Evolutionary conservation across 2,329 filamentous ascomycete species (phyloP), one percentile per base, ranked within the genome.

Genomic region (Mollisiaceae sp.): DNA sequence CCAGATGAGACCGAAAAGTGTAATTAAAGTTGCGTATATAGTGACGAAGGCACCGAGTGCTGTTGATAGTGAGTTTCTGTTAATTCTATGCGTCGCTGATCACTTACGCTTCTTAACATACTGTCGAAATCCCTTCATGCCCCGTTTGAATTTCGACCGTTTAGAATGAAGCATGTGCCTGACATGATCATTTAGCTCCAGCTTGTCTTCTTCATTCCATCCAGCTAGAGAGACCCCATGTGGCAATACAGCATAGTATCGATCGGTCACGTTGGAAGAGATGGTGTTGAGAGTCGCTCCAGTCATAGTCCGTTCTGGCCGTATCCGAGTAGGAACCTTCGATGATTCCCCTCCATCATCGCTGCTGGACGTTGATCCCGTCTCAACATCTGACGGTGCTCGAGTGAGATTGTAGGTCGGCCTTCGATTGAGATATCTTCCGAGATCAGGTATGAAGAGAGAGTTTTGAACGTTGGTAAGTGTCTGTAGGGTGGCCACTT

Each of bases 391-490:
- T 68, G 65, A 77, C 74, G 69, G 80, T 41, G 79, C 79, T 24
- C 84, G 83, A 6, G 88, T 88, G 8, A 95, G 82, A 50, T 87
- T 87, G 76, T 95, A 97, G 0, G 91, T 93, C 1, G 92, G 92
- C 66, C 89, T 84, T 58, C 93, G 86, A 73, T 96, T 95, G 59
- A 96, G 72, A 71, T 87, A 88, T 65, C 83, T 81, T 47, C 92
- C 92, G n/a, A 96, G 82, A 69, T 93, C 89, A 0, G 93, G 93
- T 1, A 96, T 81, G 77, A 96, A 96, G 11, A 97, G 86, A 0
- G 92, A 95, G 76, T 97, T 97, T 74, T 96, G 92, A 22, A 97
- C 89, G 73, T 97, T 97, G 52, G 91, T 96, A 11, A 96, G 84
- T 15, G 92, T 94, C 0, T 91, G 92, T 3, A 97, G 80, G 0